Evolutionary conservation across 805 yeast species (phyloP), one percentile per base, ranked within the genome.

Genomic region (Wickerhamomyces strasburgensis): DNA sequence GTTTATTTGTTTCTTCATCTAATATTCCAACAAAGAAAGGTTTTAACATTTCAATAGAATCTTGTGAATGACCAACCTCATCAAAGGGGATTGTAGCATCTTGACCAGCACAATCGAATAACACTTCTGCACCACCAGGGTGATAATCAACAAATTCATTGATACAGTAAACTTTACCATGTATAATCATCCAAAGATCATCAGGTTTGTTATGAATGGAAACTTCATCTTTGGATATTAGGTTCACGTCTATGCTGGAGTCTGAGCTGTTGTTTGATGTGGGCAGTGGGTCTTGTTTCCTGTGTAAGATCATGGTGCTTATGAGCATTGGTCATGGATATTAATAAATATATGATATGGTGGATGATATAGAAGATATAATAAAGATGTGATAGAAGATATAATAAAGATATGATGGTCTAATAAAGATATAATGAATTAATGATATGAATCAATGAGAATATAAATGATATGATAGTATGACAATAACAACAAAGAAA

Each of bases 61-160:
- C 96, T 45, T 87, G 96, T 15, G 97, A 86, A 65, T 93, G 98
- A 16, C 98, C 98, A 56, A 93, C 93, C 50, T 90, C 97, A 41
- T 82, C 85, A 55, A 87, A 90, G 8, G 85, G 77, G 49, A 81
- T 79, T 6, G 93, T 81, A 9, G 90, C 95, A 50, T 84, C 87
- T 27, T 36, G 19, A 4, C 93, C 95, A 23, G 84, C 94, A 49
- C 81, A 83, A 43, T 84, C 84, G 44, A 79, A 60, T 31, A 86
- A 66, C 38, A 86, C 88, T 58, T 84, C 81, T 25, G 73, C 67
- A 7, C 78, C 78, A 19, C 78, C 78, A 13, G 95, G 95, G 56
- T 86, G 95, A 27, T 70, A 74, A n/a, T 73, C 73, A 35, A 80
- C 64, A 53, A 83, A 80, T 23, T 65, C 60, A 6, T 90, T 72